These are phyloP conservation scores for Rhododendron griersonianum DNA, from an alignment of 148 eudicot genomes.

Conservation along the genomic window DNA sequence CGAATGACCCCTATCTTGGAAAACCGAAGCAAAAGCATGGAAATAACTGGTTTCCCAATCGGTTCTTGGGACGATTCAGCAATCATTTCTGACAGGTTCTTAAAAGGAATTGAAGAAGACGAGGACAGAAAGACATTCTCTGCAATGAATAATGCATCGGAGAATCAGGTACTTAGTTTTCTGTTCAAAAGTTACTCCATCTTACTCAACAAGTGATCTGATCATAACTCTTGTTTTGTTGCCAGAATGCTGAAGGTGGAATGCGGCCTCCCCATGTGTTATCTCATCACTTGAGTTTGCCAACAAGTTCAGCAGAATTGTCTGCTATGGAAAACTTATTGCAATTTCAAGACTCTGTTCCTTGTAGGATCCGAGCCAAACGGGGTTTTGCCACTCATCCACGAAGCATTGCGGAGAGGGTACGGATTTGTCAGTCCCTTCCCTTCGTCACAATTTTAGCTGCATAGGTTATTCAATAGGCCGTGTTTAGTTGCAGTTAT, in stretches of 20 bases:
- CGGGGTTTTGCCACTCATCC: constrained; percentile 97
- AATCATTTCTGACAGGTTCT: constrained; percentile 46
- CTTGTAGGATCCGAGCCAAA: constrained; percentile 70
- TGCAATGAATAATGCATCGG: constrained; percentile 28
- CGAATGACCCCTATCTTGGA: constrained; percentile 34
- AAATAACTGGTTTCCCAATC: constrained; percentile 30
- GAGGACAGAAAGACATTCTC: constrained; percentile 34
- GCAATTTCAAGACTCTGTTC: constrained; percentile 60
- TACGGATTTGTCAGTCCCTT: constrained; percentile 16
- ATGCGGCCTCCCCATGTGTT: constrained; percentile 33
- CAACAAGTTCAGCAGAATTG: constrained; percentile 43
- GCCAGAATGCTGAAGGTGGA: constrained; percentile 38
- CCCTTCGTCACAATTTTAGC: background rate
- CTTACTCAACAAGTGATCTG: constrained; percentile 5
- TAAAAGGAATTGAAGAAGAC: constrained; percentile 42
- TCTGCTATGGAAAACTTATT: constrained; percentile 58
- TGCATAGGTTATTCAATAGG: background rate
- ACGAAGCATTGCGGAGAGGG: constrained; percentile 96
- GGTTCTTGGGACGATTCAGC: constrained; percentile 73
- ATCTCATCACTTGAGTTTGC: constrained; percentile 75
- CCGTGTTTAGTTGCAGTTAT: background rate
- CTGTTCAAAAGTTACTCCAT: background rate
- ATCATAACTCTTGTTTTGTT: constrained; percentile 10
- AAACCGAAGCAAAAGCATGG: constrained; percentile 33
- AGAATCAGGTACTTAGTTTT: constrained; percentile 48